Percentiles rank a stretch among this genome's conserved stretches.
Conservation (phyloP, 768 basidiomycete genomes). For the Xerocomellus intermedius region DNA sequence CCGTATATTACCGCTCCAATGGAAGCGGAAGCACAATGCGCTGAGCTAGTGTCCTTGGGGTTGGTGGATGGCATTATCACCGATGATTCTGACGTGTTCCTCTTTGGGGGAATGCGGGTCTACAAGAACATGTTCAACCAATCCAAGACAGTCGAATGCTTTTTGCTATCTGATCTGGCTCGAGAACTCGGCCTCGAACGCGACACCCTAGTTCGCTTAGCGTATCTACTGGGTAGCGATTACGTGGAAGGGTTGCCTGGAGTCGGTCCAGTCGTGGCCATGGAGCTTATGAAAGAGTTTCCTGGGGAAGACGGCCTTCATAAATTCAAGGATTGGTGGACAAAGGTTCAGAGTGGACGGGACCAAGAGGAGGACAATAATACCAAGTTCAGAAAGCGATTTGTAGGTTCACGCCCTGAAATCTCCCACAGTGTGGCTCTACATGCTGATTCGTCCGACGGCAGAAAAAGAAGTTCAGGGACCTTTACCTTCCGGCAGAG, state of each 20-base stretch:
- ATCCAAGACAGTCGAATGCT: constrained; percentile 97
- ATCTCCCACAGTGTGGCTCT: constrained; percentile 2
- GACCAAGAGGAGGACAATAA: constrained; percentile 73
- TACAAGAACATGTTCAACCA: constrained; percentile 99
- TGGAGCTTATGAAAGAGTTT: constrained; percentile 94
- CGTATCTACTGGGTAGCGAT: constrained; percentile 94
- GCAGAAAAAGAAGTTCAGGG: constrained; percentile 89
- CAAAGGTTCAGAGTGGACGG: constrained; percentile 84
- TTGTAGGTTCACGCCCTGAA: constrained; percentile 55
- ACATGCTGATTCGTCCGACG: constrained; percentile 12
- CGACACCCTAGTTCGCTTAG: constrained; percentile 82
- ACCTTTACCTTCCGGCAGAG: constrained; percentile 72
- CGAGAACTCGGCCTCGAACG: constrained; percentile 87
- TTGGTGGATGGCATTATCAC: constrained; percentile 98
- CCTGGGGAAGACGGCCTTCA: constrained; percentile 80
- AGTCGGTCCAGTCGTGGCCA: constrained; percentile 92
- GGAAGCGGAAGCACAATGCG: constrained; percentile 99
- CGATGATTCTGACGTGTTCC: constrained; percentile 98
- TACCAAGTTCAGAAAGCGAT: constrained; percentile 77
- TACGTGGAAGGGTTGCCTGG: constrained; percentile 92
- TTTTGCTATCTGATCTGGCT: constrained; percentile 76
- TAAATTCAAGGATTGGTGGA: constrained; percentile 94
- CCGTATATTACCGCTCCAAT: constrained; percentile 98
- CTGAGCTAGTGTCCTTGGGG: constrained; percentile 78
- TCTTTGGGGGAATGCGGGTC: constrained; percentile 93